A percentile compares a stretch with the other conserved stretches of the same genome.
Evolutionary conservation across 177 flowering plant genomes (phyloP).

Genomic region (Vitis hybrid): DNA sequence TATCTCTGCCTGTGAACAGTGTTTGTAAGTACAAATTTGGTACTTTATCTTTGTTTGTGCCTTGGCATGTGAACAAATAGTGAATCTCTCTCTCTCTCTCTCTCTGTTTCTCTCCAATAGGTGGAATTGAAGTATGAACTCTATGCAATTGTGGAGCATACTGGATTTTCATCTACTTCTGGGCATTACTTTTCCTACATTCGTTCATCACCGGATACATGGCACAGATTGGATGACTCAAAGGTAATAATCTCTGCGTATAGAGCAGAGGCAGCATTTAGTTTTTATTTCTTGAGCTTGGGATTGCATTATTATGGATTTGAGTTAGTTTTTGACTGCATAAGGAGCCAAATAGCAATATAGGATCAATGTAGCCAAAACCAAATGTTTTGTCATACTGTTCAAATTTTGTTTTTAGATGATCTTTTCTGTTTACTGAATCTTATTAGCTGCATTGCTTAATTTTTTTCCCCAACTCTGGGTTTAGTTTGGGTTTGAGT

Average conservation of each 20-base stretch:
- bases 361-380: too few species aligned
- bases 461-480: neutral
- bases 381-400: too few species aligned
- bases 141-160: slow-evolving; percentile 83
- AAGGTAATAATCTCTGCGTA: slow-evolving; percentile 40
- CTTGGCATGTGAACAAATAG: neutral
- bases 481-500: neutral
- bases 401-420: too few species aligned
- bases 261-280: neutral
- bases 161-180: slow-evolving; percentile 47
- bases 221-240: slow-evolving; percentile 79
- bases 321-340: neutral
- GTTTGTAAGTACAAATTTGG: too few species aligned
- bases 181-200: slow-evolving; percentile 86
- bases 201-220: slow-evolving; percentile 59
- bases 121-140: slow-evolving; percentile 61
- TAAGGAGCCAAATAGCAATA: too few species aligned
- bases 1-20: too few species aligned
- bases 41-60: neutral
- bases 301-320: neutral
- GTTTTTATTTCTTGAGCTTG: neutral
- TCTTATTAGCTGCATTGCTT: too few species aligned
- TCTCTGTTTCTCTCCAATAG: slow-evolving; percentile 23
- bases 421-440: too few species aligned
- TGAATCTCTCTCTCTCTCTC: neutral